Evolutionary conservation across 768 basidiomycete species (phyloP).

Genomic region (Holtermannia corniformis): DNA sequence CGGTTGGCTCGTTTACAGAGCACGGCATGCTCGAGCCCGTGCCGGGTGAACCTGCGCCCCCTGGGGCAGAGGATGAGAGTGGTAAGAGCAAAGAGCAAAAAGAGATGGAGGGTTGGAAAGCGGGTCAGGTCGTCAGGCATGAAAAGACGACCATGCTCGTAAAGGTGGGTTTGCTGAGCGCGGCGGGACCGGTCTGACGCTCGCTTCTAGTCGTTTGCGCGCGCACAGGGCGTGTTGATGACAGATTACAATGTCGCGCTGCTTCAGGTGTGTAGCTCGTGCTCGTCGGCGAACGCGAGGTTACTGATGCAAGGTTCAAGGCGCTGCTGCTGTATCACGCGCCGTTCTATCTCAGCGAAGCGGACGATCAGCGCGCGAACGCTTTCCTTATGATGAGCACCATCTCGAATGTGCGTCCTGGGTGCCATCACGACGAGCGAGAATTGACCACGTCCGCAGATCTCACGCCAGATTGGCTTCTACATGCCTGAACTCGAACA

Average conservation of each 20-base stretch:
- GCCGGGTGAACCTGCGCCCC: not conserved
- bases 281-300: constrained; percentile 1
- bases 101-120: constrained; percentile 24
- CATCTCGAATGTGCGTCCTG: constrained; percentile 33
- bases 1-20: not conserved
- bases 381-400: constrained; percentile 37
- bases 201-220: constrained; percentile 33
- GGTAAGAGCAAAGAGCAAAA: constrained; percentile 4
- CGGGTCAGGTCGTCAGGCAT: constrained; percentile 26
- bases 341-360: constrained; percentile 30
- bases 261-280: no score
- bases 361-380: constrained; percentile 25
- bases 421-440: not conserved
- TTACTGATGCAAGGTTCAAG: not conserved
- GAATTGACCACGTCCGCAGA: no score
- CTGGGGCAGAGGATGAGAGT: constrained; percentile 18
- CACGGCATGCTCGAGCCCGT: constrained; percentile 19
- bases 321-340: constrained; percentile 36
- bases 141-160: constrained; percentile 43
- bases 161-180: constrained; percentile 18
- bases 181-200: no score
- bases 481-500: constrained; percentile 38
- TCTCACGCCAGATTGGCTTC: constrained; percentile 40
- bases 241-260: constrained; percentile 37
- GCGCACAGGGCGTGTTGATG: constrained; percentile 38